Evolutionary conservation across 2,329 filamentous ascomycete species (phyloP).

Genomic region (Fusarium illudens): DNA sequence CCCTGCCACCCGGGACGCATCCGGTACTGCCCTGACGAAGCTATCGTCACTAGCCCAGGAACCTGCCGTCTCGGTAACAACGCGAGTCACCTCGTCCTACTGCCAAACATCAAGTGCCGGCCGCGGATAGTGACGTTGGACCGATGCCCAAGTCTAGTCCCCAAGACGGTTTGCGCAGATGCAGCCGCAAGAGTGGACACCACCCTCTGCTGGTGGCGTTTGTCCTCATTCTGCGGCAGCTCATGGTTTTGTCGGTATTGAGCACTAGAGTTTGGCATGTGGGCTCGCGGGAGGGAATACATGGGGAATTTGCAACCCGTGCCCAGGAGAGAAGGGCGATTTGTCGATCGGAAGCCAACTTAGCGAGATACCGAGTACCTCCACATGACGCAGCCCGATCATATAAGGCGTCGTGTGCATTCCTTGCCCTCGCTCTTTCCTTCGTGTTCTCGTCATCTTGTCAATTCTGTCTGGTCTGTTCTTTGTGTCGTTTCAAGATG

Average conservation of each 20-base stretch:
- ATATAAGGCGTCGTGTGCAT: background rate
- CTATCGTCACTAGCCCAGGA: background rate
- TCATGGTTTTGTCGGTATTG: background rate
- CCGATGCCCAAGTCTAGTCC: background rate
- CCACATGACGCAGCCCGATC: background rate
- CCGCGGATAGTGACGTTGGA: background rate
- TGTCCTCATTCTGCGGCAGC: background rate
- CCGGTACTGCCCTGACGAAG: background rate
- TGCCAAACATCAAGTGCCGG: background rate
- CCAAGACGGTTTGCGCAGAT: background rate
- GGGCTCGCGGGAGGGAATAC: background rate
- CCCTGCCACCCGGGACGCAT: background rate
- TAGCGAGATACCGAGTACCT: background rate
- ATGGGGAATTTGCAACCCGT: background rate
- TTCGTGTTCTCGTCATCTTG: background rate
- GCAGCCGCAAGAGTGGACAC: background rate
- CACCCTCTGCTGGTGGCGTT: background rate
- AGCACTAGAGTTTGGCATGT: background rate
- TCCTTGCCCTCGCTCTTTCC: background rate
- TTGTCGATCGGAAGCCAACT: background rate
- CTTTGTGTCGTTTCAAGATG: background rate
- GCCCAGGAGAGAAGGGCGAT: background rate
- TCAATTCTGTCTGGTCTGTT: background rate
- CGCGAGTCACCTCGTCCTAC: background rate
- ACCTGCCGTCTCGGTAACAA: background rate